Base-by-base conservation (phyloP, 192 early-diverging fungal genomes). In the Coemansia umbellata region DNA sequence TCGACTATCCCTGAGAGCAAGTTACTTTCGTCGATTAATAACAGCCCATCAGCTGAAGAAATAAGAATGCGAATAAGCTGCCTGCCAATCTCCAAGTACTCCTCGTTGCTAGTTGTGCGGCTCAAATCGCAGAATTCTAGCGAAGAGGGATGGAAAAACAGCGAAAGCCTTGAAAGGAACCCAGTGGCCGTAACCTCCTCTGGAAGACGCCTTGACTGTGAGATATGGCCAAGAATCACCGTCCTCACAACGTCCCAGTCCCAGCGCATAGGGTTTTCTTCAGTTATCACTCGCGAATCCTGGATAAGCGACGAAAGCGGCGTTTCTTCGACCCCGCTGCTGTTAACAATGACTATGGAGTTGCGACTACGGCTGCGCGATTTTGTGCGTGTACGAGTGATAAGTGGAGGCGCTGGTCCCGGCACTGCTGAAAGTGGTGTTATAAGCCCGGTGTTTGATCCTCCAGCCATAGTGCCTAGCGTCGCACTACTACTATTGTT, bases 201-300 rank as follows among this genome's bases (percentile, higher is more conserved):
- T 1, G 68, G 56, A 37, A 71, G 55, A 19, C 64, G 51, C 31
- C 58, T 63, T 10, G 64, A 33, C 48, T 37, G 31, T 18, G 50
- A 19, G 11, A 71, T 55, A 8, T 63, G 68, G 0, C 68, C 68
- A 27, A 65, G 58, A 21, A 78, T 65, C 1, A 71, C 42, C 23
- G 35, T 9, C 11, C 73, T 66, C 33, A 78, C 62, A 7, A 47
- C 44, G 10, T 51, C 50, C 74, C 74, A 78, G 60, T 71, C 55
- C 74, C 74, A 78, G 14, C 53, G 63, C 68, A 78, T 66, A 31
- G 74, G 64, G 33, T 78, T 78, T 3, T 78, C 74, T 43, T 78
- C 74, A 0, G 41, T 44, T 24, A 59, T 54, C 3, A 78, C 74
- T 6, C 58, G 68, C 33, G 74, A 67, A 18, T 71, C 68, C 35